A percentile compares a stretch with the other conserved stretches of the same genome.
Evolutionary conservation across 805 yeast genomes (phyloP).

Genomic region (Hanseniaspora jakobsenii): DNA sequence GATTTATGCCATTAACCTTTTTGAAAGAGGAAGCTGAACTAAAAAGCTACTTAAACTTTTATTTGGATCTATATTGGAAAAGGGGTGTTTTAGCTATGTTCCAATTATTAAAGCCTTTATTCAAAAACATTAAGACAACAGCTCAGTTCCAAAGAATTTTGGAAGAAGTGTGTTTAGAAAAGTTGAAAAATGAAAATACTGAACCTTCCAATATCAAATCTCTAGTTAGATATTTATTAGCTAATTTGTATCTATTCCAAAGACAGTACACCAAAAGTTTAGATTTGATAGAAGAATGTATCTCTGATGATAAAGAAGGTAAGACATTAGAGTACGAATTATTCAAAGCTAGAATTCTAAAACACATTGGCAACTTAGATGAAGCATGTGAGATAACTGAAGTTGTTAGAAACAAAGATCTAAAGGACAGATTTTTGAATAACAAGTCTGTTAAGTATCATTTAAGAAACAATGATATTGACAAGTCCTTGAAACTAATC

Average conservation of each 20-base stretch:
- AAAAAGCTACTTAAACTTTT: slow-evolving; percentile 36
- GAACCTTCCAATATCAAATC: slow-evolving; percentile 50
- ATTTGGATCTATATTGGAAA: slow-evolving; percentile 49
- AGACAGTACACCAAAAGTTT: slow-evolving; percentile 43
- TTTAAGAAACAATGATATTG: slow-evolving; percentile 60
- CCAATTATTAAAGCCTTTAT: slow-evolving; percentile 71
- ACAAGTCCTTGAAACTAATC: slow-evolving; percentile 60
- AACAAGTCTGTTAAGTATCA: slow-evolving; percentile 76
- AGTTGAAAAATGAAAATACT: slow-evolving; percentile 31
- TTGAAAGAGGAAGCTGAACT: slow-evolving; percentile 40
- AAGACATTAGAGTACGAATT: slow-evolving; percentile 73
- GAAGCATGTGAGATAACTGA: slow-evolving; percentile 58
- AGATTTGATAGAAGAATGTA: slow-evolving; percentile 28
- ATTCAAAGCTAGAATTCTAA: slow-evolving; percentile 66
- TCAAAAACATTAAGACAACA: slow-evolving; percentile 33
- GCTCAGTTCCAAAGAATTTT: slow-evolving; percentile 32
- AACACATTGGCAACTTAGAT: slow-evolving; percentile 50
- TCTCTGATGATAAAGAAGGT: slow-evolving; percentile 66
- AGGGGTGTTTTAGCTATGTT: slow-evolving; percentile 87
- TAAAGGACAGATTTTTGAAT: slow-evolving; percentile 85
- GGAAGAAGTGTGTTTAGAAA: slow-evolving; percentile 36
- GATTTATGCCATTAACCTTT: slow-evolving; percentile 64
- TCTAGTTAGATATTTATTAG: slow-evolving; percentile 43
- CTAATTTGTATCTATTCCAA: slow-evolving; percentile 60
- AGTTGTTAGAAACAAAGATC: slow-evolving; percentile 61